Conservation (phyloP, 2,329 filamentous ascomycete species). For the Phialophora expanda region DNA sequence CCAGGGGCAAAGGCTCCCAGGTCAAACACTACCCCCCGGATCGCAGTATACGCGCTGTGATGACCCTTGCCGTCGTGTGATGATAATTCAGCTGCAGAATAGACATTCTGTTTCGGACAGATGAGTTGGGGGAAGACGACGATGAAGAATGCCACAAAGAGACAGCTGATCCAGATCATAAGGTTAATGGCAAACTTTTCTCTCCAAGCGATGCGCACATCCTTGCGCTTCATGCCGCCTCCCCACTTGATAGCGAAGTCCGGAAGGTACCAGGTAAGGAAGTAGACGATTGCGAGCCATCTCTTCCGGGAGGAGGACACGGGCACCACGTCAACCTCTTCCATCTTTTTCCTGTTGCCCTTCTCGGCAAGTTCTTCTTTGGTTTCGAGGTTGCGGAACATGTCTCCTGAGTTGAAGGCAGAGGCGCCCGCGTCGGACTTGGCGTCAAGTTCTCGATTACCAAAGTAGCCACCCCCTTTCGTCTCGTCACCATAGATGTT, state of each 20-base stretch:
- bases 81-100: conserved; percentile 75
- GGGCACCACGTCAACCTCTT: conserved; percentile 84
- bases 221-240: conserved; percentile 87
- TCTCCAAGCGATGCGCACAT: conserved; percentile 90
- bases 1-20: conserved; percentile 72
- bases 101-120: conserved; percentile 90
- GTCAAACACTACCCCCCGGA: conserved; percentile 89
- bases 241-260: conserved; percentile 78
- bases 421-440: conserved; percentile 91
- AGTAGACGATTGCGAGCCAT: conserved; percentile 84
- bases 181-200: conserved; percentile 98
- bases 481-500: conserved; percentile 76
- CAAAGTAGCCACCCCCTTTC: conserved; percentile 78
- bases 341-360: conserved; percentile 85
- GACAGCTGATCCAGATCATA: conserved; percentile 89
- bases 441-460: conserved; percentile 75
- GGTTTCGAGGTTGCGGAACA: conserved; percentile 97
- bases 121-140: conserved; percentile 84
- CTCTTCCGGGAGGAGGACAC: conserved; percentile 82
- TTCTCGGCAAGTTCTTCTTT: conserved; percentile 94
- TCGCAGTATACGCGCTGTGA: conserved; percentile 70
- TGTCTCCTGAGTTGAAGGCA: conserved; percentile 89
- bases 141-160: conserved; percentile 82
- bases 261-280: conserved; percentile 85
- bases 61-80: conserved; percentile 73